These are phyloP conservation scores for Rhizopogon sp. DNA, from an alignment of 768 basidiomycete species.

Conservation along the genomic window DNA sequence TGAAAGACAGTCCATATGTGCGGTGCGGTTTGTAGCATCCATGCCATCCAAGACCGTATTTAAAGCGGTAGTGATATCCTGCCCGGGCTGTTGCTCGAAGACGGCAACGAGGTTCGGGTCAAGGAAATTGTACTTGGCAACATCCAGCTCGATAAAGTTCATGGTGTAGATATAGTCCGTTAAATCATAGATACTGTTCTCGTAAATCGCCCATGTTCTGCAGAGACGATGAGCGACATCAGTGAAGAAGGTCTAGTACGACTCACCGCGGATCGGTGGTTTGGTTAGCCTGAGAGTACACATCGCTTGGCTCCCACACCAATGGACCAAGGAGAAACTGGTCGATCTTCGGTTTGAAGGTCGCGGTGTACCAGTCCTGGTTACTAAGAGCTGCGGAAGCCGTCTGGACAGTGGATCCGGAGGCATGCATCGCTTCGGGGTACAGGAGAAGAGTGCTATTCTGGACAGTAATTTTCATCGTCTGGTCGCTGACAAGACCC, in stretches of 20 bases:
- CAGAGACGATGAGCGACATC: conserved; percentile 5
- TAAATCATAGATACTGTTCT: conserved; percentile 55
- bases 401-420: conserved; percentile 39
- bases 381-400: conserved; percentile 31
- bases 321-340: conserved; percentile 57
- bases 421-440: conserved; percentile 49
- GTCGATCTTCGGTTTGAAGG: conserved; percentile 49
- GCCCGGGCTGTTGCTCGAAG: conserved; percentile 55
- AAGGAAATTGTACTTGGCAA: conserved; percentile 48
- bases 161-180: conserved; percentile 65
- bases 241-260: conserved; percentile 5
- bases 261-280: conserved; percentile 27
- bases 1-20: conserved; percentile 47
- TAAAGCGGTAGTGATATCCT: conserved; percentile 52
- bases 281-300: conserved; percentile 33
- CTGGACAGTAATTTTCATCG: conserved; percentile 35
- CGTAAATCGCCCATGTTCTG: conserved; percentile 58
- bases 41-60: conserved; percentile 40
- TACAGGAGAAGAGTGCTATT: conserved; percentile 43
- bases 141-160: conserved; percentile 35
- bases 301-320: conserved; percentile 41
- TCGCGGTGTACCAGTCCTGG: conserved; percentile 51
- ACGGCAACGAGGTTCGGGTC: conserved; percentile 42
- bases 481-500: conserved; percentile 44
- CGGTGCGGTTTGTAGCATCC: conserved; percentile 31